Evolutionary conservation across 129 eudicot species (phyloP).

Genomic region (Centrapalus pauciflorus): DNA sequence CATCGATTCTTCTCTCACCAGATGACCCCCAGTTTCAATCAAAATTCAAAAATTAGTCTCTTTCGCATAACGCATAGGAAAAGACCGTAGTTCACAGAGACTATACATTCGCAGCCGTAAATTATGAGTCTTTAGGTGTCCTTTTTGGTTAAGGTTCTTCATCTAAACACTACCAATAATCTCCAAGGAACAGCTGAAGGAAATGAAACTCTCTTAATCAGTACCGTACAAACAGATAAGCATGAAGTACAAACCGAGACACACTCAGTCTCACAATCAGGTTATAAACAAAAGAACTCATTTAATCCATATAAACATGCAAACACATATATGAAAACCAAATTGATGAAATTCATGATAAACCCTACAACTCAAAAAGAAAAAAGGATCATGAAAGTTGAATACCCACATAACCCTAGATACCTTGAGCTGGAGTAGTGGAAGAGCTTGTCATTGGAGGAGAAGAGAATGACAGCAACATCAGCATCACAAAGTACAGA

Average conservation of each 20-base stretch:
- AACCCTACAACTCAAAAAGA: constrained; percentile 12
- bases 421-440: constrained; percentile 76
- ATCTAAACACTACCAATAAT: not conserved
- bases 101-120: not conserved
- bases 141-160: not conserved
- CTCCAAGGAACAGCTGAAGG: not conserved
- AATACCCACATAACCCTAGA: constrained; percentile 26
- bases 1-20: not conserved
- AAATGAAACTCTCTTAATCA: not conserved
- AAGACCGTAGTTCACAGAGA: not conserved
- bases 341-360: not conserved
- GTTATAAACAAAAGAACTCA: not conserved
- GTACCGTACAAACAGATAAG: constrained; percentile 8
- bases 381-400: not conserved
- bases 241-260: constrained; percentile 12
- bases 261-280: constrained; percentile 9
- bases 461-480: constrained; percentile 70
- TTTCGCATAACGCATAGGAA: not conserved
- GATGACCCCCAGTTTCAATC: not conserved
- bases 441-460: constrained; percentile 81
- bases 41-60: not conserved
- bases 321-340: constrained; percentile 6
- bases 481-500: constrained; percentile 88
- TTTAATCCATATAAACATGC: constrained; percentile 4
- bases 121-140: not conserved